Evolutionary conservation across 2,329 filamentous ascomycete genomes (phyloP).

Genomic region (Penicillium sp.): DNA sequence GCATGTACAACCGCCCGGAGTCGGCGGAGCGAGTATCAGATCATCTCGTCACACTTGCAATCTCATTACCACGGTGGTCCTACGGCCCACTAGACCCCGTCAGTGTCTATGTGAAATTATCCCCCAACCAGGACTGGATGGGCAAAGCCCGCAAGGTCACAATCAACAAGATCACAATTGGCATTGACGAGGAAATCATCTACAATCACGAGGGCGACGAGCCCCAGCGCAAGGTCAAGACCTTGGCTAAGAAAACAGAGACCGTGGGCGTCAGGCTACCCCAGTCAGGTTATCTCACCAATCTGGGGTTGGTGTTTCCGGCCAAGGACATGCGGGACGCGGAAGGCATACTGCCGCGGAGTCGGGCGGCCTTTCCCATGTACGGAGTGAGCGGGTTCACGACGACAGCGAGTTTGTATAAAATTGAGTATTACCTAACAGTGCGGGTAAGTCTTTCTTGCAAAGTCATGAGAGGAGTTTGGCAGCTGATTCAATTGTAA

Average conservation of each 20-base stretch:
- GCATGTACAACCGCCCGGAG: conserved; percentile 98
- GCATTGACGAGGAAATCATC: conserved; percentile 97
- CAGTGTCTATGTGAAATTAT: conserved; percentile 91
- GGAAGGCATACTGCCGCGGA: conserved; percentile 83
- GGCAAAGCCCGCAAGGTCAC: conserved; percentile 88
- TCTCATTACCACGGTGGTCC: conserved; percentile 91
- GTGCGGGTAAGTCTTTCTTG: conserved; percentile 70
- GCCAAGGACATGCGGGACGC: conserved; percentile 83
- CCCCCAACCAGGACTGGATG: conserved; percentile 89
- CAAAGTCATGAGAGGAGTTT: neutral
- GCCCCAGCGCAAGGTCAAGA: conserved; percentile 85
- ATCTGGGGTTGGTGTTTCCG: conserved; percentile 87
- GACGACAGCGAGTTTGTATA: conserved; percentile 90
- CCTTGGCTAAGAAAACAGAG: conserved; percentile 80
- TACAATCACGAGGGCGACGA: conserved; percentile 98
- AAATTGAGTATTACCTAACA: conserved; percentile 94
- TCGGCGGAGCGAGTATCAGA: conserved; percentile 82
- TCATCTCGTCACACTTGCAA: conserved; percentile 86
- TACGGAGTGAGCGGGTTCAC: conserved; percentile 91
- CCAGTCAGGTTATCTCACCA: conserved; percentile 89
- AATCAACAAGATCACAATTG: conserved; percentile 89
- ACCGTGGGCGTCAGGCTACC: conserved; percentile 80
- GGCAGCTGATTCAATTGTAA: conserved; percentile 13
- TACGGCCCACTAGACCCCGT: conserved; percentile 95
- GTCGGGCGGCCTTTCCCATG: conserved; percentile 83